A percentile compares a stretch with the other conserved stretches of the same genome.
phyloP scores from a whole-genome alignment of 805 yeast genomes.

The Clavispora fructus region DNA sequence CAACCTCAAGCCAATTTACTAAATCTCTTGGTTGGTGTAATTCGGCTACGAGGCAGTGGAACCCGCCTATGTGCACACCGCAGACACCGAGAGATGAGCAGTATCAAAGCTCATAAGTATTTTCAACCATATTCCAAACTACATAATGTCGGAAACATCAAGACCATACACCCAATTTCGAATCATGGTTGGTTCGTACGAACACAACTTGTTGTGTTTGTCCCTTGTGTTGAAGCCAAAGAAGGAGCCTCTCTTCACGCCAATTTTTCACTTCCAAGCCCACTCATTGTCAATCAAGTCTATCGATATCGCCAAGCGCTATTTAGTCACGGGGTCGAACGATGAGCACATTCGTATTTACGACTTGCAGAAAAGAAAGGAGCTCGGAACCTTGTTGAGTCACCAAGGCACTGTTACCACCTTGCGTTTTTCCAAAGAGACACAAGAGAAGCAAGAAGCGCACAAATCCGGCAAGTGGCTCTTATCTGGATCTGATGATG shows the following conservation, averaged over 20 bases:
- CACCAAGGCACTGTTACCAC: conserved; percentile 87
- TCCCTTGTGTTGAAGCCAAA: conserved; percentile 56
- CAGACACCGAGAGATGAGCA: conserved; percentile 3
- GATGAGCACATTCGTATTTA: conserved; percentile 94
- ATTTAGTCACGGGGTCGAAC: conserved; percentile 88
- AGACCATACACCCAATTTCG: conserved; percentile 46
- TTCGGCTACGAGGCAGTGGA: background rate
- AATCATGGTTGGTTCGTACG: conserved; percentile 91
- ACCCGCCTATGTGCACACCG: background rate
- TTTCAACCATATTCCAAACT: background rate
- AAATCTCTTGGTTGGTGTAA: background rate
- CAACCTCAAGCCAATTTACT: no score
- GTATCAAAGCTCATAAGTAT: background rate
- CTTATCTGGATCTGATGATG: conserved; percentile 85
- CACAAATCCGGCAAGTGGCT: conserved; percentile 78
- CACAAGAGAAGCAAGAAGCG: conserved; percentile 6
- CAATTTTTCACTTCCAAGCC: conserved; percentile 93
- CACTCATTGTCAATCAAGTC: conserved; percentile 85
- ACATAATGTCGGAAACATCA: conserved; percentile 6
- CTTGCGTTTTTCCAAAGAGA: conserved; percentile 62
- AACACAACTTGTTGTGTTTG: conserved; percentile 83
- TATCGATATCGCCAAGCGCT: conserved; percentile 75
- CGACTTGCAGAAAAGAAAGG: conserved; percentile 90
- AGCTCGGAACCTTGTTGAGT: conserved; percentile 81
- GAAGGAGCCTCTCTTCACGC: conserved; percentile 65